These are phyloP conservation scores for Perilla frutescens DNA, from an alignment of 257 asterid genomes.

Conservation along the genomic window DNA sequence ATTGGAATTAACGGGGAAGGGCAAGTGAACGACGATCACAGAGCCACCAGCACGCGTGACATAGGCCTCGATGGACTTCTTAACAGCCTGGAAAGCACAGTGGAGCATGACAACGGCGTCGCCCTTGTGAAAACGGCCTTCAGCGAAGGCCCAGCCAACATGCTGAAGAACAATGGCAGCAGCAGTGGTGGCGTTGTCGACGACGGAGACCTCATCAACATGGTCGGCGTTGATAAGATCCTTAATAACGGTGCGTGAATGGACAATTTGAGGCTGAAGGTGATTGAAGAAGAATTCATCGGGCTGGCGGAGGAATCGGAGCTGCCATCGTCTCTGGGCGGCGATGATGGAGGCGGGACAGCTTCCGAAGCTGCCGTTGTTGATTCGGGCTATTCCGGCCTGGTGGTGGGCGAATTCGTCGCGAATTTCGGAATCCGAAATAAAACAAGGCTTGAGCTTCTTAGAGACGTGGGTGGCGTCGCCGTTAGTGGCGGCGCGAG, in stretches of 20 bases:
- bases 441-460: constrained; percentile 65
- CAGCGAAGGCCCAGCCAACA: constrained; percentile 93
- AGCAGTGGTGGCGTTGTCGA: constrained; percentile 96
- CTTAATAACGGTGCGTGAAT: constrained; percentile 71
- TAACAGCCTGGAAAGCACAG: constrained; percentile 93
- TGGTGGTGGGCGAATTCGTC: constrained; percentile 83
- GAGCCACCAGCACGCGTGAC: constrained; percentile 95
- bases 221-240: constrained; percentile 87
- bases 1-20: constrained; percentile 80
- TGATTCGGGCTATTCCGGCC: constrained; percentile 70
- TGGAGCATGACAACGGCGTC: constrained; percentile 98
- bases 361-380: constrained; percentile 96
- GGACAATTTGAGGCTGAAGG: constrained; percentile 72
- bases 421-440: constrained; percentile 64
- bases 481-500: constrained; percentile 60
- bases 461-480: constrained; percentile 52
- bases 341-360: constrained; percentile 90
- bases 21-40: constrained; percentile 84
- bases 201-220: constrained; percentile 89
- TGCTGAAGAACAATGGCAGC: constrained; percentile 94
- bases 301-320: constrained; percentile 84
- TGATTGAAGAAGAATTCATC: constrained; percentile 88
- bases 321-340: constrained; percentile 89
- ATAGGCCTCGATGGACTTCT: constrained; percentile 95
- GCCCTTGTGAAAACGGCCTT: constrained; percentile 81